Evolutionary conservation across 1,139 yeast species (phyloP), one percentile per base, ranked within the genome.

Genomic region (Yamadazyma sp.): DNA sequence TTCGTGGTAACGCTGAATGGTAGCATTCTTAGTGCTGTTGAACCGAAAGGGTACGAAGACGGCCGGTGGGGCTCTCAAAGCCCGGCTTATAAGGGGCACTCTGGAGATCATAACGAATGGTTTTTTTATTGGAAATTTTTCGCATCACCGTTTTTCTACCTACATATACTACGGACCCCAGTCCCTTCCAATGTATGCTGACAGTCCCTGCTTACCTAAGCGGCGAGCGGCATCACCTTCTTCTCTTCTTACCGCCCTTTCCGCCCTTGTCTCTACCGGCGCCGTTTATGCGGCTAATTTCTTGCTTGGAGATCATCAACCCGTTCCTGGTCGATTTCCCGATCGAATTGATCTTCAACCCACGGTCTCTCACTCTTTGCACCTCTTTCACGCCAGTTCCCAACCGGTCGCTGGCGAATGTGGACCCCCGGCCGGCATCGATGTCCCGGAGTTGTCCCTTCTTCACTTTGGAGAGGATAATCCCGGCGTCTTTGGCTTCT

Each of bases 401-500:
- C 34, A 84, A 70, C 42, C 88, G 63, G 45, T 81, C 81, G 43
- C 72, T 63, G 12, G 76, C 55, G 14, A 68, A 58, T 5, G 81
- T 74, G 6, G 73, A 68, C 2, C 84, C 83, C 42, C 67, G 66
- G 31, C 84, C 87, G 37, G 71, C 64, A 47, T 77, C 70, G 50
- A 78, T 60, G 41, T 71, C 70, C 54, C 92, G 69, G 43, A 83
- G 66, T 43, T 81, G 76, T 6, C 88, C 89, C 59, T 79, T 81
- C 52, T 70, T 74, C 15, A 74, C 79, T 53, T 73, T 81, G 3
- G 89, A 74, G 38, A 91, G 67, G 17, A 92, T 76, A 44, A 91
- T 87, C 7, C 98, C 98, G 2, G 95, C 95, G 30, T 91, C 91
- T 44, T 70, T 75, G 6, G 98, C 97, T 36, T 87, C 89, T 42